Conservation (phyloP, 352 stramenopile genomes). For the Phytophthora pseudosyringae region DNA sequence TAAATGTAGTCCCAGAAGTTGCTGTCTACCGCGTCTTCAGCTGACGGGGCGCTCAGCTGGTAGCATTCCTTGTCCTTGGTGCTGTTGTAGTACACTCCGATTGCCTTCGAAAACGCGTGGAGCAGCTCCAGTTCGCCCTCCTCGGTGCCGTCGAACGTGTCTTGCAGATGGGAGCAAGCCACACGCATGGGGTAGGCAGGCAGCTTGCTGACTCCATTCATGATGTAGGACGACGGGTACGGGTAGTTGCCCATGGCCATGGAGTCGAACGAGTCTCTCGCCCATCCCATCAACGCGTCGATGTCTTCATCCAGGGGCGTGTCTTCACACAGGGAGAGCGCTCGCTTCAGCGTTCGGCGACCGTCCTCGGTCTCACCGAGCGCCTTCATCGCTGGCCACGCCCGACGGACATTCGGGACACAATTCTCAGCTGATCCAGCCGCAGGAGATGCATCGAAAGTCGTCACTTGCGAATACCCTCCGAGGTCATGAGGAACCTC, state of each 20-base stretch:
- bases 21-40: slow-evolving; percentile 32
- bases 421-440: slow-evolving; percentile 77
- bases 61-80: slow-evolving; percentile 60
- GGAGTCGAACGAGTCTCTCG: slow-evolving; percentile 87
- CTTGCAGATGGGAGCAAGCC: slow-evolving; percentile 72
- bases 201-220: slow-evolving; percentile 81
- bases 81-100: slow-evolving; percentile 82
- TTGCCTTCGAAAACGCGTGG: slow-evolving; percentile 44
- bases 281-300: slow-evolving; percentile 62
- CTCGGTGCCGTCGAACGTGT: slow-evolving; percentile 26
- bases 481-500: slow-evolving; percentile 70
- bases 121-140: slow-evolving; percentile 33
- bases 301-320: slow-evolving; percentile 43
- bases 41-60: slow-evolving; percentile 45
- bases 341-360: slow-evolving; percentile 42
- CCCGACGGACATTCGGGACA: slow-evolving; percentile 76
- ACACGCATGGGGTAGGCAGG: slow-evolving; percentile 89
- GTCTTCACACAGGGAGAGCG: slow-evolving; percentile 62
- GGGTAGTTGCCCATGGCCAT: slow-evolving; percentile 97
- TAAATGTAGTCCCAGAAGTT: slow-evolving; percentile 74
- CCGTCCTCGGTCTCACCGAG: slow-evolving; percentile 56
- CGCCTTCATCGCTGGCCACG: slow-evolving; percentile 62
- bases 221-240: slow-evolving; percentile 94
- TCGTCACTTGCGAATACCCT: slow-evolving; percentile 73
- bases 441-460: slow-evolving; percentile 66